Evolutionary conservation across 768 basidiomycete species (phyloP), one percentile per base, ranked within the genome.

Genomic region (Sporobolomyces pararoseus): DNA sequence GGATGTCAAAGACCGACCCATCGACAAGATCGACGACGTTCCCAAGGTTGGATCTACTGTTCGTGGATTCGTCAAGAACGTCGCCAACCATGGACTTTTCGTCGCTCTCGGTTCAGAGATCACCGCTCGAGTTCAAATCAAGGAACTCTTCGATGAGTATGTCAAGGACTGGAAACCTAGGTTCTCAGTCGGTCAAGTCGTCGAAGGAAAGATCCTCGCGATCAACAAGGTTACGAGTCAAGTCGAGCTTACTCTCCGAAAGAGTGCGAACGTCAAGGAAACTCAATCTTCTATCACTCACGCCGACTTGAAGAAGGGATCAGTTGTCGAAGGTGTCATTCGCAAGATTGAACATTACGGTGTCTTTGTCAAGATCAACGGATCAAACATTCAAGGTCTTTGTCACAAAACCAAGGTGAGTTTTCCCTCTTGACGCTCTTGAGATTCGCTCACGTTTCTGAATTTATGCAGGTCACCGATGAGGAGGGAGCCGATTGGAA

Each of bases 381-480:
- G 85, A 23, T 88, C 90, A 0, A 89, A 88, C 77, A 82, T 97
- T 57, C 87, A 84, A 70, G 95, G 95, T 7, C 83, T 99, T 16
- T 99, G 95, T 79, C 95, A 98, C 79, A 93, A 92, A 79, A 90
- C 91, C 14, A 85, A 98, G 84, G 91, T 88, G 75, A 61, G 83
- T 77, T 46, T 1, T 0, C 59, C 7, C 7, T 39, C 34, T 70
- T 34, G 17, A 42, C 39, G 39, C 9, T 42, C 39, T 42, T 9
- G 10, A 9, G 39, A 42, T 10, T 42, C 39, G 39, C 39, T 42
- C 39, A 42, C n/a, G n/a, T n/a, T n/a, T n/a, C n/a, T n/a, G n/a
- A n/a, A n/a, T n/a, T n/a, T n/a, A n/a, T n/a, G n/a, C n/a, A 96
- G 92, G 83, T 98, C 50, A 89, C 93, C 12, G 95, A 97, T 77